phyloP scores from a whole-genome alignment of 257 asterid species.

The Solanum peruvianum region DNA sequence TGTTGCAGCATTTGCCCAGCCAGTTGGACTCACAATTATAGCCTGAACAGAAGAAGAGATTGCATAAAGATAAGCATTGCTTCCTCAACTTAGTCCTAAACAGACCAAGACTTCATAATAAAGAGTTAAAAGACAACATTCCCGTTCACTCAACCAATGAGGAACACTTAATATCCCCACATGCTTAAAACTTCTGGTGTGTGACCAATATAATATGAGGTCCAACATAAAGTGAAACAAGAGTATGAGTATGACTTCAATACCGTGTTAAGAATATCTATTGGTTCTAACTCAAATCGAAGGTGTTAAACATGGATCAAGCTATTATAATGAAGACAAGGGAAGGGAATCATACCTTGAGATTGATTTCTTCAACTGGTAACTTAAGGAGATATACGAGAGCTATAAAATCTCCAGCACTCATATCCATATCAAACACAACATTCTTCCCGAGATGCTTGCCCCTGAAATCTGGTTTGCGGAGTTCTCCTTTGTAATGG shows the following conservation, averaged over 20 bases:
- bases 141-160: neutral
- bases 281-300: neutral
- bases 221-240: neutral
- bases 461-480: conserved; percentile 41
- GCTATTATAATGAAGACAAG: neutral
- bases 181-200: neutral
- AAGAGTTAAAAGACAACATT: neutral
- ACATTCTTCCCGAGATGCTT: conserved; percentile 44
- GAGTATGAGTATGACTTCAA: neutral
- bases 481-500: conserved; percentile 29
- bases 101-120: neutral
- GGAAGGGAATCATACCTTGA: conserved; percentile 35
- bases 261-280: neutral
- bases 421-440: conserved; percentile 92
- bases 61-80: neutral
- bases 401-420: conserved; percentile 84
- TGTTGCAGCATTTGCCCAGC: conserved; percentile 90
- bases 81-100: neutral
- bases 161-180: neutral
- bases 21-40: conserved; percentile 60
- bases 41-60: conserved; percentile 32
- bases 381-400: conserved; percentile 71
- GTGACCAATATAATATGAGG: neutral
- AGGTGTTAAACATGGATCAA: neutral
- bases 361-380: conserved; percentile 55